Evolutionary conservation across 2,329 filamentous ascomycete species (phyloP).

Genomic region (Tolypocladium endophyticum): DNA sequence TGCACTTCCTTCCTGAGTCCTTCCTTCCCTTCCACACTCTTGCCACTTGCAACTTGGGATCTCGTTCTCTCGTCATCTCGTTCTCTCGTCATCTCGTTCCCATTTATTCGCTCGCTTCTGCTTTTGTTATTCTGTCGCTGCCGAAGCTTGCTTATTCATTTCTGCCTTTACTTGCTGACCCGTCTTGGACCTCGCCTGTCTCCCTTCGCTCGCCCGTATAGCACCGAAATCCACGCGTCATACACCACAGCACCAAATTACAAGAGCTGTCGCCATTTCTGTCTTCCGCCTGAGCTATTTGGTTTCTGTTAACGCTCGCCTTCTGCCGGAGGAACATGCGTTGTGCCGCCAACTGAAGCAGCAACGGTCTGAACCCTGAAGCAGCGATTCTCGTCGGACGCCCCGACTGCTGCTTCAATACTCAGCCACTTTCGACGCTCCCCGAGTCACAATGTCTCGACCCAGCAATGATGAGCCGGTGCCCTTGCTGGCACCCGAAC

Average conservation of each 20-base stretch:
- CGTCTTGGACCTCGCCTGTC: not conserved
- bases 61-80: not conserved
- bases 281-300: not conserved
- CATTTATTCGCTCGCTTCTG: not conserved
- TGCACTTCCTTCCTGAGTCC: not conserved
- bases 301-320: not conserved
- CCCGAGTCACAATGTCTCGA: constrained; percentile 18
- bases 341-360: not conserved
- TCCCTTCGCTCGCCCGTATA: not conserved
- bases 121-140: not conserved
- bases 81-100: not conserved
- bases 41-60: not conserved
- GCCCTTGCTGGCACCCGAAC: constrained; percentile 18
- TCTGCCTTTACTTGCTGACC: not conserved
- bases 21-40: not conserved
- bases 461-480: constrained; percentile 19
- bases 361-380: not conserved
- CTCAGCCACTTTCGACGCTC: not conserved
- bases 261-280: not conserved
- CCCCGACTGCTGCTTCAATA: not conserved
- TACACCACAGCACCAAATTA: not conserved
- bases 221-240: not conserved
- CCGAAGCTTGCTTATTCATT: not conserved
- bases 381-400: not conserved
- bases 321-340: not conserved